Base-by-base conservation (phyloP, 306 rosid genomes). In the Acacia crassicarpa region DNA sequence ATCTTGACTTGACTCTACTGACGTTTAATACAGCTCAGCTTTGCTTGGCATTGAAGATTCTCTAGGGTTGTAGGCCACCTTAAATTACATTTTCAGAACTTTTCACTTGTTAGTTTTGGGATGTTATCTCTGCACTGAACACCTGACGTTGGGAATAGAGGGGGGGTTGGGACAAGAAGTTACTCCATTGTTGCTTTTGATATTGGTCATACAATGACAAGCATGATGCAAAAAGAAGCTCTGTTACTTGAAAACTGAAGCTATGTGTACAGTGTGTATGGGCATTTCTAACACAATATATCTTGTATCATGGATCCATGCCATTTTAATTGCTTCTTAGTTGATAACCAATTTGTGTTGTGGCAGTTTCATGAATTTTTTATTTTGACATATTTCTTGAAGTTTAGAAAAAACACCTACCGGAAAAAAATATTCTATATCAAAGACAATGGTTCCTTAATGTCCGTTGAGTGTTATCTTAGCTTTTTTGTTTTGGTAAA, bases 131-230 rank as follows among this genome's bases (percentile, higher is more conserved):
- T 71, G 38, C 23, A 23, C 12, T 45, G 35, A 71, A 71, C 75
- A 44, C 38, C 56, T 70, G 44, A 8, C 56, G 25, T 70, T 70
- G 75, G 54, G 22, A 70, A 70, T 41, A 20, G 20, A 41, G 6
- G 23, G 25, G 27, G 15, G 22, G 68, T n/a, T n/a, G 20, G 0
- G 0, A 59, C 14, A 0, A 4, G 33, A 51, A 43, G 46, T 67
- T 41, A 66, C 40, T 40, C 32, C 38, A 48, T 78, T 67, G 45
- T 38, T 46, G 70, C 63, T 65, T 66, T 73, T 73, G 76, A 25
- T 54, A 38, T 46, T 51, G 67, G 70, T 65, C 74, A 54, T 73
- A 30, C 38, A 63, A 23, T 54, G 84, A 65, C 56, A 66, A 41
- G 51, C 33, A 67, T 67, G 73, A 67, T 67, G 72, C 35, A 9